Evolutionary conservation across 768 basidiomycete genomes (phyloP).

Genomic region (Leucocoprinus sp.): DNA sequence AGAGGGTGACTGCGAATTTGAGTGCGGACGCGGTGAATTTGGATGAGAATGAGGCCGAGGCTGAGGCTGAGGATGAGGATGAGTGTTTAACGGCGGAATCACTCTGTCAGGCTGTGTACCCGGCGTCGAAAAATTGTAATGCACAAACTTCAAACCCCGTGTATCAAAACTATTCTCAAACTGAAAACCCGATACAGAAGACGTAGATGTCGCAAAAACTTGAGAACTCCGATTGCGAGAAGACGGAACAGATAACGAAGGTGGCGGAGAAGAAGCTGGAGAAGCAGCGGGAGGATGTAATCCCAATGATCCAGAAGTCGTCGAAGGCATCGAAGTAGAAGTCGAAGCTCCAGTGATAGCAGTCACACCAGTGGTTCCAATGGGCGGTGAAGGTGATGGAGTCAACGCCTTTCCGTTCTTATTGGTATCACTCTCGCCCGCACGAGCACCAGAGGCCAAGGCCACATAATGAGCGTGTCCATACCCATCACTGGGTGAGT

Average conservation of each 20-base stretch:
- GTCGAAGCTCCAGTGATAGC: slow-evolving; percentile 15
- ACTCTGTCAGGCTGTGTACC: not conserved
- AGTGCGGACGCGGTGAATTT: not conserved
- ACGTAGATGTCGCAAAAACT: not conserved
- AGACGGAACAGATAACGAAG: not conserved
- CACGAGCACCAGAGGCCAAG: slow-evolving; percentile 5
- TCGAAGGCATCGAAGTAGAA: slow-evolving; percentile 15
- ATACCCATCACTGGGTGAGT: slow-evolving; percentile 6
- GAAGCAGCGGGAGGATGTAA: slow-evolving; percentile 6
- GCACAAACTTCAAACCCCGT: slow-evolving; percentile 4
- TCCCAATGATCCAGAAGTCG: slow-evolving; percentile 11
- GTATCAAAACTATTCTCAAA: not conserved
- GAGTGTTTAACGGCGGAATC: slow-evolving; percentile 5
- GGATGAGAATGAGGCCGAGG: not conserved
- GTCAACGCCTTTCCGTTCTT: slow-evolving; percentile 20
- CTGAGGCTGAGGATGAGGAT: slow-evolving; percentile 1
- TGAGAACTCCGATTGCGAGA: not conserved
- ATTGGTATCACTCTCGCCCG: not conserved
- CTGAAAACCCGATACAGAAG: slow-evolving; percentile 3
- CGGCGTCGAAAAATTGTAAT: slow-evolving; percentile 10
- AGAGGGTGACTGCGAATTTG: slow-evolving; percentile 3
- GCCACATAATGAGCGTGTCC: slow-evolving; percentile 7
- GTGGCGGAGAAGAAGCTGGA: not conserved
- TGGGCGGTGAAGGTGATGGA: slow-evolving; percentile 66
- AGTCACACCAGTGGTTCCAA: not conserved